Evolutionary conservation across 139 green algal genomes (phyloP), one percentile per base, ranked within the genome.

Genomic region (Microglena sp.): DNA sequence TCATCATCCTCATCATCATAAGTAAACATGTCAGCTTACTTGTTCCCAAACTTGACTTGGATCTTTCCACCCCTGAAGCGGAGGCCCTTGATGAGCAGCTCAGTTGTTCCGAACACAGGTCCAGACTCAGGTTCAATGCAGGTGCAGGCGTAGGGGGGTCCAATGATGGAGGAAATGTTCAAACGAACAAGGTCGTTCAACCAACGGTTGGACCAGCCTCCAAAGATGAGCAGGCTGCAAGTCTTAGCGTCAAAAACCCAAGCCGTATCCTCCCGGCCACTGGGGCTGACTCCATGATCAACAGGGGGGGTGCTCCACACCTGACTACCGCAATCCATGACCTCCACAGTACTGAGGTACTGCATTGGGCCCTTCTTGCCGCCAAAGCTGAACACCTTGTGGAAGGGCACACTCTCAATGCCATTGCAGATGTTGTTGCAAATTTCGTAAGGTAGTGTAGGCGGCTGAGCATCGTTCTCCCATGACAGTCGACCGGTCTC

Each of bases 91-190:
- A 93, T 75, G 27, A 68, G 79, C 40, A 95, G 76, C 69, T 90
- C 83, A 8, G 82, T 89, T 33, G 80, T 79, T 32, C 89, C 89
- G 71, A 89, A 91, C 62, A 95, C 89, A 4, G 89, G 87, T 26
- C 89, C 89, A 31, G 83, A 76, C 57, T 82, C 68, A 8, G 87
- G 89, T 34, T 72, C 55, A 32, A 89, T 80, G 58, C 68, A 67
- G 31, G 79, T 86, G 72, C 83, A 91, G n/a, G 89, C 89, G 44
- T 95, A 95, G 3, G 87, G 87, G 8, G 89, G 89, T n/a, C 89
- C 89, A 53, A 95, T 90, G 77, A 95, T 90, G 44, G 83, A 77
- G 11, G 82, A 84, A 29, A 92, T 82, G 70, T 93, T 89, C 2
- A 88, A 73, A 66, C 82, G 86, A 64, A 84, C 77, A 31, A 79